Base-by-base conservation (phyloP, 176 grass and related monocot genomes). In the Eragrostis curvula region DNA sequence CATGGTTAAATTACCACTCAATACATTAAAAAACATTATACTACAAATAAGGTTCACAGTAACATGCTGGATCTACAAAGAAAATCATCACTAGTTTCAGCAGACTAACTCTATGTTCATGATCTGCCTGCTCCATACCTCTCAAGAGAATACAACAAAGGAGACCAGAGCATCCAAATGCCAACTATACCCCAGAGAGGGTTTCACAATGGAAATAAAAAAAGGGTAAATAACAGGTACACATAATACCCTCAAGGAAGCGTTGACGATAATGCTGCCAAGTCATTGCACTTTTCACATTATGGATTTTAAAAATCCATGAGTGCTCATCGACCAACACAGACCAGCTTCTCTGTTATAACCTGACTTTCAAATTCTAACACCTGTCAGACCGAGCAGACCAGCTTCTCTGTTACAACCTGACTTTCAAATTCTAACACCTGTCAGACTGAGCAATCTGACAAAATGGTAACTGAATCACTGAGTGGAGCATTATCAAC, bases 31-130 rank as follows among this genome's bases (percentile, higher is more conserved):
- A 66, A 49, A 6, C 20, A 75, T 57, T 9, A 71, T 24, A 55
- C 56, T 66, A 83, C 12, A 36, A 36, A 44, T n/a, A 83, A 75
- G 51, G 25, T 58, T 51, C 60, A 42, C 9, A 28, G 39, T 4
- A 18, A 64, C 45, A 81, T 65, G 27, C 11, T n/a, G 20, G n/a
- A 65, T 74, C 52, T 80, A 88, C 69, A 55, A 81, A 45, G 55
- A 85, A 71, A 50, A 56, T 3, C 70, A 62, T 2, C 25, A 36
- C 23, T 62, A 62, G 7, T 71, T 81, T 81, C 64, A 47, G 15
- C 69, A 76, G 63, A 77, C 39, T 71, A 71, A 41, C 20, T 75
- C 77, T 55, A 81, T 39, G 69, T 64, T 51, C 43, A 74, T 42
- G 29, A 27, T 61, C 42, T 24, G 43, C 69, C 32, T 64, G 47